phyloP scores from a whole-genome alignment of 2,329 filamentous ascomycete species.

The Fusarium chuoi region DNA sequence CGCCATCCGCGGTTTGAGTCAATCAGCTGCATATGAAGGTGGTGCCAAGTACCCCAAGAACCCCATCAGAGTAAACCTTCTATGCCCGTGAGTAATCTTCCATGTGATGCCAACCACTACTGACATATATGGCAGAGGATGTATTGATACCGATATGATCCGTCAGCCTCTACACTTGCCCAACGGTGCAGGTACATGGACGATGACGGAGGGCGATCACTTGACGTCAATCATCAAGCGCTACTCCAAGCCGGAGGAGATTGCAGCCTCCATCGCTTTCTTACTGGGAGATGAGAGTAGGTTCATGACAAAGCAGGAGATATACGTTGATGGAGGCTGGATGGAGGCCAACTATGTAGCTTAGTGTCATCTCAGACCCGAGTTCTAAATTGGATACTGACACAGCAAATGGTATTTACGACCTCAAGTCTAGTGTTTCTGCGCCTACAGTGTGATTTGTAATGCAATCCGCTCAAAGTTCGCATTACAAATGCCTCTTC shows the following conservation, averaged over 20 bases:
- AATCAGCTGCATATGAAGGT: conserved; percentile 43
- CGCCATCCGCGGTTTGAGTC: conserved; percentile 43
- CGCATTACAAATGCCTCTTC: neutral
- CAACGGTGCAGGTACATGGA: conserved; percentile 38
- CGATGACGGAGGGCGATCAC: conserved; percentile 40
- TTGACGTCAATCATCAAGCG: conserved; percentile 44
- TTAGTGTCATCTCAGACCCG: neutral
- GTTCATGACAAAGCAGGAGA: conserved; percentile 45
- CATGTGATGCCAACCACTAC: fast-evolving
- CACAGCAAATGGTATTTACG: neutral
- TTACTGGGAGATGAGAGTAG: conserved; percentile 47
- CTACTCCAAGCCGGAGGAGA: conserved; percentile 43
- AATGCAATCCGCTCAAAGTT: neutral
- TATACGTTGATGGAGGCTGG: conserved; percentile 47
- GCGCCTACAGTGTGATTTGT: neutral
- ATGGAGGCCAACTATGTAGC: conserved; percentile 41
- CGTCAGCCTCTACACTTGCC: conserved; percentile 41
- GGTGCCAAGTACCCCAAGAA: conserved; percentile 41
- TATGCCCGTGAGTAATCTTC: conserved; percentile 32
- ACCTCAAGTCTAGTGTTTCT: neutral
- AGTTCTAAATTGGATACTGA: too few species aligned
- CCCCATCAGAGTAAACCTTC: conserved; percentile 39
- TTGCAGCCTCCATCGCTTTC: conserved; percentile 46
- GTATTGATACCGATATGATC: conserved; percentile 46
- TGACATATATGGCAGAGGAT: conserved; percentile 22